Evolutionary conservation across 2,329 filamentous ascomycete genomes (phyloP), one percentile per base, ranked within the genome.

Genomic region (Calonectria pauciramosa): DNA sequence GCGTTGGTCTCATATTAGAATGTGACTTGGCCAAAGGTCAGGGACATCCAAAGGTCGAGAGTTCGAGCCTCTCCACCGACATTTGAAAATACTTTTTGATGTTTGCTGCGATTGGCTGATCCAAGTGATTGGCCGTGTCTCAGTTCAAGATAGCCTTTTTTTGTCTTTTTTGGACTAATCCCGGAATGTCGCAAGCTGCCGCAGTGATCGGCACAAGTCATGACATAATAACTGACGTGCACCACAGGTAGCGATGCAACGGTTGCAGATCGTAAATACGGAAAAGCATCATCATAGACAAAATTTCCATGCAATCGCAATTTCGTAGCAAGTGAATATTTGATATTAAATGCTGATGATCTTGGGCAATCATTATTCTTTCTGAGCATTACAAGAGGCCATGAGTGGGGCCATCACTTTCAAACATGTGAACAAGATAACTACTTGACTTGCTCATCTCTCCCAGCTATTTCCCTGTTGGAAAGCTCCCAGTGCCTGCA

Each of bases 41-140:
- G 56, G 56, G 56, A 20, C 26, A 63, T 63, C 56, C 56, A 63
- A 63, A 63, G 56, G 56, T 63, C 56, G 56, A 63, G 56, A 63
- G 56, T 63, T 63, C 56, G 56, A 63, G 56, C 56, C 56, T 63
- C 56, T 63, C 56, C 56, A 63, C 56, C 56, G 56, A 63, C 56
- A 63, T 5, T 10, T 13, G 20, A 13, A 13, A 1, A 11, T 47
- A 20, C n/a, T 23, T 47, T 47, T 47, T 47, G 44, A 5, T 13
- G 41, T 47, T n/a, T 3, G 7, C 16, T 44, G 16, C 38, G 8
- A 47, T 8, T 47, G 41, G 14, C 6, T n/a, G 18, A 47, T 47
- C 10, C 1, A 20, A n/a, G 20, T 18, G n/a, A 13, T 23, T 47
- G 11, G n/a, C 3, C 11, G 4, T 47, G n/a, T 47, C n/a, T n/a